A percentile compares a stretch with the other conserved stretches of the same genome.
These are phyloP conservation scores for Aspergillus ochraceoroseus DNA, from an alignment of 2,329 filamentous ascomycete species.

Conservation along the genomic window DNA sequence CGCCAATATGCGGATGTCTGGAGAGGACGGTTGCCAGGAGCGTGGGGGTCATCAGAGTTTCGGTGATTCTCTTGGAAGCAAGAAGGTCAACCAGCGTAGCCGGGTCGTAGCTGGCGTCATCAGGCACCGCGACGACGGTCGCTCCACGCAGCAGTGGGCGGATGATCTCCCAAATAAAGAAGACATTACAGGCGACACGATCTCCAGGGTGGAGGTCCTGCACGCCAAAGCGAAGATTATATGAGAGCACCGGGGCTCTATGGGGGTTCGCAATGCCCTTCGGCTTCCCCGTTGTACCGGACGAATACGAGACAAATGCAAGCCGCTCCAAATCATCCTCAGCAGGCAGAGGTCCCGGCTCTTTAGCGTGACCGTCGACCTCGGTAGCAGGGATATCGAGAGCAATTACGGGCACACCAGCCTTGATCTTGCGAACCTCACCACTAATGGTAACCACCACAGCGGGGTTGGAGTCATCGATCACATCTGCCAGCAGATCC, in stretches of 20 bases:
- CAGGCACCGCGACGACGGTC: slow-evolving; percentile 69
- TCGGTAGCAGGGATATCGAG: slow-evolving; percentile 50
- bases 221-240: slow-evolving; percentile 65
- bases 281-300: slow-evolving; percentile 71
- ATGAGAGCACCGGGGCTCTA: slow-evolving; percentile 66
- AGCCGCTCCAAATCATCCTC: slow-evolving; percentile 68
- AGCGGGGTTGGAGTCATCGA: slow-evolving; percentile 67
- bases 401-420: slow-evolving; percentile 56
- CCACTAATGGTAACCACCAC: slow-evolving; percentile 65
- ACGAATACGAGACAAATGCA: slow-evolving; percentile 76
- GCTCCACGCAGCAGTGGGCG: slow-evolving; percentile 71
- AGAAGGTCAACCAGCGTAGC: slow-evolving; percentile 67
- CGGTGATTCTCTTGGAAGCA: slow-evolving; percentile 61
- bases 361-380: slow-evolving; percentile 41
- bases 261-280: slow-evolving; percentile 80
- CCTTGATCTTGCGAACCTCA: slow-evolving; percentile 62
- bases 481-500: slow-evolving; percentile 67
- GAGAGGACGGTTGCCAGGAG: slow-evolving; percentile 69
- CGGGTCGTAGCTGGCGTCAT: slow-evolving; percentile 73
- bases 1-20: slow-evolving; percentile 61
- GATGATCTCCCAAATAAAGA: slow-evolving; percentile 81
- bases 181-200: slow-evolving; percentile 80
- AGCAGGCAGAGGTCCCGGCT: slow-evolving; percentile 51
- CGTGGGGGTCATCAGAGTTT: slow-evolving; percentile 79
- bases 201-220: slow-evolving; percentile 67